phyloP scores from a whole-genome alignment of 441 rosid genomes.

The Adansonia grandidieri region DNA sequence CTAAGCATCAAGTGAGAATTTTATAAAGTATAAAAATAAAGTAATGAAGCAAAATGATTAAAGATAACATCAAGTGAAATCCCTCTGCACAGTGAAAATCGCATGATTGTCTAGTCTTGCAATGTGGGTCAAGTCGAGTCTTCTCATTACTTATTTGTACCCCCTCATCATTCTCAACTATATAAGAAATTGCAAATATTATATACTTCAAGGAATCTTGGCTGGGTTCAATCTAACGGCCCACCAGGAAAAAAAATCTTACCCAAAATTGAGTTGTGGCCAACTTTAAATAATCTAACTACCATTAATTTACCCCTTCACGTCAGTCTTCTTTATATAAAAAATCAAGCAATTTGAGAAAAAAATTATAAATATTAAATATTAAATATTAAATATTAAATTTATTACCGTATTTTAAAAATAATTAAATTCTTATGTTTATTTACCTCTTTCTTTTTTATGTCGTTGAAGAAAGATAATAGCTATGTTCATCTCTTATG shows the following conservation, averaged over 20 bases:
- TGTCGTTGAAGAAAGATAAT: background rate
- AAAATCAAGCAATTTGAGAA: too few species aligned
- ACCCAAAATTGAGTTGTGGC: background rate
- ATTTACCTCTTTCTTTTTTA: background rate
- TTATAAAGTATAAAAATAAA: background rate
- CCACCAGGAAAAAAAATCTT: background rate
- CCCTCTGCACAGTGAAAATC: background rate
- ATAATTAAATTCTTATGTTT: too few species aligned
- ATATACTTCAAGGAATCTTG: background rate
- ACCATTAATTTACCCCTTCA: background rate
- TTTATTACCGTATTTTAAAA: too few species aligned
- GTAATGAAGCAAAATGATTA: background rate
- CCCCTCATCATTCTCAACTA: background rate
- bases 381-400: too few species aligned
- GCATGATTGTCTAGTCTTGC: background rate
- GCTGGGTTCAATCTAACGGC: background rate
- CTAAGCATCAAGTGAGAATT: background rate
- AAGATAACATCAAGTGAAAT: background rate
- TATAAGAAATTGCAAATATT: background rate
- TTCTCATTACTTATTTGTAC: background rate
- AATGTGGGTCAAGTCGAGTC: conserved; percentile 1
- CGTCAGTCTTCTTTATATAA: background rate
- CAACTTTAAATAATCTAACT: too few species aligned
- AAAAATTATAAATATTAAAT: too few species aligned
- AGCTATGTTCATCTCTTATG: too few species aligned